These are phyloP conservation scores for Russula foetens DNA, from an alignment of 768 basidiomycete species.

Conservation along the genomic window DNA sequence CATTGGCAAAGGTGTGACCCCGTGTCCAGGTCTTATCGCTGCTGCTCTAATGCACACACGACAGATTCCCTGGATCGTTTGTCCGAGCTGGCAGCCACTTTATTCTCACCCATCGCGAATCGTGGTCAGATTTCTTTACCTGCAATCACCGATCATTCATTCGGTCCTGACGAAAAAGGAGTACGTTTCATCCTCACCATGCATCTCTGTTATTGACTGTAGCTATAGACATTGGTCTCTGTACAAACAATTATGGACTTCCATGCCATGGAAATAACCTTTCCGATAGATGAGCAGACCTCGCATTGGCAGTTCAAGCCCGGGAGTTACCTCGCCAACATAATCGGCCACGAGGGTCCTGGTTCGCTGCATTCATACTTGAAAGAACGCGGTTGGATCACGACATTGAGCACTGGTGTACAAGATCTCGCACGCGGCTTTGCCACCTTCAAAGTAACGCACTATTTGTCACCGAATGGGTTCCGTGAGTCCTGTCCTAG, in stretches of 20 bases:
- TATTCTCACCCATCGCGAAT: conserved; percentile 69
- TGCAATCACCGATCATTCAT: conserved; percentile 64
- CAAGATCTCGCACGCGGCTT: conserved; percentile 75
- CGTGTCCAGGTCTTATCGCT: background rate
- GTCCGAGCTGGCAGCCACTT: conserved; percentile 45
- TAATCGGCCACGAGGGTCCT: conserved; percentile 87
- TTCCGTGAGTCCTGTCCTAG: conserved; percentile 49
- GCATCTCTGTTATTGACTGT: background rate
- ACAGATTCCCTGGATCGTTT: conserved; percentile 72
- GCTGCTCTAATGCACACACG: conserved; percentile 2
- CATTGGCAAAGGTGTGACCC: conserved; percentile 58
- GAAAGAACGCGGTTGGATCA: conserved; percentile 84
- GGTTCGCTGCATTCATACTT: conserved; percentile 89
- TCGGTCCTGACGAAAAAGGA: conserved; percentile 61
- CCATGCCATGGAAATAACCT: conserved; percentile 75
- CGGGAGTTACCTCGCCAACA: conserved; percentile 63
- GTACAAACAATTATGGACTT: conserved; percentile 87
- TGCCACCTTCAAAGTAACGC: conserved; percentile 79
- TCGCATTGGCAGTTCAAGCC: conserved; percentile 75
- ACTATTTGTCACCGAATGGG: conserved; percentile 76
- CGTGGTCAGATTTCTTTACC: conserved; percentile 53
- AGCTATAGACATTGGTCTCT: conserved; percentile 60
- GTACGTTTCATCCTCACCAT: conserved; percentile 37
- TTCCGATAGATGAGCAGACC: conserved; percentile 67
- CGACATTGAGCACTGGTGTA: conserved; percentile 58